A percentile compares a stretch with the other conserved stretches of the same genome.
Evolutionary conservation across 2,329 filamentous ascomycete species (phyloP).

Genomic region (Podosphaera fusca): DNA sequence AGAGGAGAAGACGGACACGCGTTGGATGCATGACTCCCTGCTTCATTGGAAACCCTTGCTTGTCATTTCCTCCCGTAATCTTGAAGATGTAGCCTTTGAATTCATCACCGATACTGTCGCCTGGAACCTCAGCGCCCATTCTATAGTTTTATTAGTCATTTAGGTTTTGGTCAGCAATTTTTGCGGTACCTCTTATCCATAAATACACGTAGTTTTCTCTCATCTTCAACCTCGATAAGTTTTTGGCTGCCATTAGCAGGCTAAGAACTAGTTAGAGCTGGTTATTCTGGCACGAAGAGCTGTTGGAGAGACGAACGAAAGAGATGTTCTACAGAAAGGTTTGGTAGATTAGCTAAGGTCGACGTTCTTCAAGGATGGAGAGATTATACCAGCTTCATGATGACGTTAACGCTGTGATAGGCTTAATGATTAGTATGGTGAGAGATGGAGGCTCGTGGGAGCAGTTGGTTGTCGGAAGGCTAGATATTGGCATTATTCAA

Average conservation of each 20-base stretch:
- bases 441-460: no score
- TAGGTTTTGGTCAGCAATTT: neutral
- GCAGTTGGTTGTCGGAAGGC: no score
- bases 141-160: conserved; percentile 15
- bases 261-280: conserved; percentile 9
- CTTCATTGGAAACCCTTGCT: conserved; percentile 99
- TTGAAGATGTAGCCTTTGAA: conserved; percentile 99
- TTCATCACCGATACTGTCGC: conserved; percentile 90
- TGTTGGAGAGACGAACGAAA: conserved; percentile 11
- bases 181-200: conserved; percentile 67
- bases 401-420: conserved; percentile 4
- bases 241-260: conserved; percentile 99
- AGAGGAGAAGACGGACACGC: conserved; percentile 91
- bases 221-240: conserved; percentile 97
- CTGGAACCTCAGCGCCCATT: conserved; percentile 82
- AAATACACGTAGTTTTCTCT: conserved; percentile 96
- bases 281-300: neutral
- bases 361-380: neutral
- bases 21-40: conserved; percentile 98
- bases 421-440: no score
- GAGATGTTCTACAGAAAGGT: conserved; percentile 13
- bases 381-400: conserved; percentile 16
- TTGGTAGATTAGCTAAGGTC: conserved; percentile 9
- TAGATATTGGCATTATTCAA: no score
- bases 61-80: conserved; percentile 99